Base-by-base conservation (phyloP, 768 basidiomycete genomes). In the Pleurotus salmoneostramineus region DNA sequence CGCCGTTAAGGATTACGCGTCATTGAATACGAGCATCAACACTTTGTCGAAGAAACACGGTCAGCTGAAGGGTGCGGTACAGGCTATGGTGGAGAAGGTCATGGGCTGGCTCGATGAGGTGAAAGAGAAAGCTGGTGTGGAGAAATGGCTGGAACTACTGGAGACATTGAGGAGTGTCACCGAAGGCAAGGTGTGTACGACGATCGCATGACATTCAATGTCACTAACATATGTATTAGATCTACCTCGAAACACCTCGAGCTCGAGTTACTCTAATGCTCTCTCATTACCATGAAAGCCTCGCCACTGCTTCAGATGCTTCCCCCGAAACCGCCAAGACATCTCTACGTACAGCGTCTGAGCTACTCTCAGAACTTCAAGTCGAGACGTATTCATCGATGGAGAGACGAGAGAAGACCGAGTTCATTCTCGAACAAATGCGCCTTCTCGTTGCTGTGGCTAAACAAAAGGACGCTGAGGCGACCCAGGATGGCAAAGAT, bases 331-430 rank as follows among this genome's bases (percentile, higher is more conserved):
- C 71, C 17, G 64, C 76, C 31, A 90, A 89, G 63, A 89, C 91
- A 64, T 83, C 87, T 43, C 74, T 93, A 40, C 85, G 90, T 65
- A 89, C 87, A 0, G 95, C 97, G 5, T 95, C 93, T 0, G 97
- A 98, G 62, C 76, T 98, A 32, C 80, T 98, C 60, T 89, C 89
- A 21, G 97, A 99, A 58, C 84, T 99, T 2, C 95, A 98, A 75
- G 95, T 99, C 40, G 97, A 99, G 74, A 98, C 97, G 1, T 99
- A 98, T 70, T 98, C 95, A 11, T 94, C 93, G 5, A 98, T 99
- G 97, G 93, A 98, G 62, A 87, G 95, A 59, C 77, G 91, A 67
- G 97, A 99, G 72, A 99, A 99, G 80, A 97, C 94, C 3, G 94
- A 98, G 69, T 98, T 99, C 66, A 91, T 99, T 63, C 75, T 98